These are phyloP conservation scores for Leptographium lundbergii DNA, from an alignment of 2,329 filamentous ascomycete species.

Conservation along the genomic window DNA sequence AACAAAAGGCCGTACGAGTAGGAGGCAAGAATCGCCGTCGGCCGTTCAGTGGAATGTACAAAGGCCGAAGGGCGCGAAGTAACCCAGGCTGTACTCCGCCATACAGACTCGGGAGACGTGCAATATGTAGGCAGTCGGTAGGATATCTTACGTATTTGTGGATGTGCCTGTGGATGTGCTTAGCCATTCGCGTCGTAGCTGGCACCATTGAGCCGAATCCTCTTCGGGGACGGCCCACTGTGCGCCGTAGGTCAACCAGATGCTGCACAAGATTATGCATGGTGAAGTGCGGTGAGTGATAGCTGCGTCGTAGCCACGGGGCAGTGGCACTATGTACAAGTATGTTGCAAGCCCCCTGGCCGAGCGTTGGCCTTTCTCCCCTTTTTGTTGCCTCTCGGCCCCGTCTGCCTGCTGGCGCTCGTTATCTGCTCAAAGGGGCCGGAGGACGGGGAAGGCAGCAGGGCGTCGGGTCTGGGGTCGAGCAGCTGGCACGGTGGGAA, in stretches of 20 bases:
- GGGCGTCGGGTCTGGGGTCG: not conserved
- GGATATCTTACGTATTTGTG: not conserved
- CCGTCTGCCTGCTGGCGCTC: no score
- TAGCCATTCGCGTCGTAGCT: not conserved
- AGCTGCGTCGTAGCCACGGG: not conserved
- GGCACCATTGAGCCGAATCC: not conserved
- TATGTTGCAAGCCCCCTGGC: no score
- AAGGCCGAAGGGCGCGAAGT: not conserved
- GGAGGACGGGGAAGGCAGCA: not conserved
- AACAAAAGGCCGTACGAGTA: not conserved
- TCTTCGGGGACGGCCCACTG: not conserved
- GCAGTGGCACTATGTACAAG: not conserved
- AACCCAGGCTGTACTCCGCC: not conserved
- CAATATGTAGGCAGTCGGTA: no score
- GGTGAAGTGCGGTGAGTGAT: not conserved
- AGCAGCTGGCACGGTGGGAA: no score
- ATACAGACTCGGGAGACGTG: not conserved
- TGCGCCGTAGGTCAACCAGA: not conserved
- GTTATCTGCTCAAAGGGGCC: not conserved
- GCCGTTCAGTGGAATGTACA: not conserved
- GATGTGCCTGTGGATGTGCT: not conserved
- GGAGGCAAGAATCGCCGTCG: not conserved
- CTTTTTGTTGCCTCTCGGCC: no score
- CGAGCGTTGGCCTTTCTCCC: no score
- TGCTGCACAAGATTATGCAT: not conserved